A percentile compares a stretch with the other conserved stretches of the same genome.
phyloP scores from a whole-genome alignment of 1,284 basidiomycete species.

The Cryptococcus wingfieldii region DNA sequence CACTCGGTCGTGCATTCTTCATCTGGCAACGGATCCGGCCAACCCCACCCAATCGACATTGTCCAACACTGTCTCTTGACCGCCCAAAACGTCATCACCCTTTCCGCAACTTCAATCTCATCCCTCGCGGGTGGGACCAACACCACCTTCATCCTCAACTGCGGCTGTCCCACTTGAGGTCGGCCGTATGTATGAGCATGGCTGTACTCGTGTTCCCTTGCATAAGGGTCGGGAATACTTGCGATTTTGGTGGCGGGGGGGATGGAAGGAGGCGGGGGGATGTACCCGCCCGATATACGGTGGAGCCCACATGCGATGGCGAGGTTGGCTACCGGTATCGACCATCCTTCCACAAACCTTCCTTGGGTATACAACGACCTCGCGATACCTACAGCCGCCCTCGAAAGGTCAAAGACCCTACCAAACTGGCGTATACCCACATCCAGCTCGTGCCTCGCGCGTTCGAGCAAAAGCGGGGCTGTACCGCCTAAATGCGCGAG shows the following conservation, averaged over 20 bases:
- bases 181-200: constrained; percentile 7
- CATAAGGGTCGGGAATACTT: constrained; percentile 17
- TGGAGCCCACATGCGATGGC: constrained; percentile 36
- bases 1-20: constrained; percentile 34
- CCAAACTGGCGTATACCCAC: constrained; percentile 29
- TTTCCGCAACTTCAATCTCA: constrained; percentile 33
- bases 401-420: constrained; percentile 30
- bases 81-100: constrained; percentile 37
- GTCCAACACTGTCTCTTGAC: constrained; percentile 37
- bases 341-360: constrained; percentile 38
- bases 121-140: constrained; percentile 36
- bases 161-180: background rate
- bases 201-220: constrained; percentile 12
- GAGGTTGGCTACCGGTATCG: constrained; percentile 28
- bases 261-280: constrained; percentile 7
- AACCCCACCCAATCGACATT: constrained; percentile 30
- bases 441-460: constrained; percentile 29
- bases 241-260: background rate
- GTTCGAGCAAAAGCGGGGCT: constrained; percentile 18
- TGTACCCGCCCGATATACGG: constrained; percentile 22
- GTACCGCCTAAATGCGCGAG: constrained; percentile 21
- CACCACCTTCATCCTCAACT: constrained; percentile 28
- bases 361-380: constrained; percentile 27
- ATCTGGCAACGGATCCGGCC: constrained; percentile 27
- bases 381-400: constrained; percentile 33